Evolutionary conservation across 495 filamentous ascomycete genomes (phyloP).

Genomic region (Hypoxylon lienhwacheense): DNA sequence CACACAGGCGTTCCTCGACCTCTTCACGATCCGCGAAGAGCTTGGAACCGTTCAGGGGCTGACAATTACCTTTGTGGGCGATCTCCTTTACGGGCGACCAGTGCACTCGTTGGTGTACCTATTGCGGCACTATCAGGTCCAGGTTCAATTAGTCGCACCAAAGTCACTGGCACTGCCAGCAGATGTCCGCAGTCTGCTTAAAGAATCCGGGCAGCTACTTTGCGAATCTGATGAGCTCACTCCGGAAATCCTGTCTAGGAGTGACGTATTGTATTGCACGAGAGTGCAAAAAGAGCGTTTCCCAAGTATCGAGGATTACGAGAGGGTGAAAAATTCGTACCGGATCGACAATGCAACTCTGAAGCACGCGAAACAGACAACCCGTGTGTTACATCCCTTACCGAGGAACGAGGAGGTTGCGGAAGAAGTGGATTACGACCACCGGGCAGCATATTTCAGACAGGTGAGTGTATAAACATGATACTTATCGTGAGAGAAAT

Average conservation of each 20-base stretch:
- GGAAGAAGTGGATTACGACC: constrained; percentile 97
- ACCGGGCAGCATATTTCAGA: constrained; percentile 96
- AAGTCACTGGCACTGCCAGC: constrained; percentile 73
- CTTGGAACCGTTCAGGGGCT: constrained; percentile 90
- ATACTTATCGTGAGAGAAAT: constrained; percentile 2
- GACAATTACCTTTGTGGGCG: constrained; percentile 93
- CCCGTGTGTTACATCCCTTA: constrained; percentile 93
- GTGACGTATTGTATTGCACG: constrained; percentile 94
- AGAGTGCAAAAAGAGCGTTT: constrained; percentile 97
- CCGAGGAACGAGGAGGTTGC: constrained; percentile 89
- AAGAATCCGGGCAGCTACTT: constrained; percentile 71
- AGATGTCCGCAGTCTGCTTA: constrained; percentile 69
- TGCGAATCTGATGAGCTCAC: constrained; percentile 76
- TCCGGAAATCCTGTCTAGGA: constrained; percentile 76
- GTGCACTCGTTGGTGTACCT: constrained; percentile 94
- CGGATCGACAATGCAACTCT: constrained; percentile 88
- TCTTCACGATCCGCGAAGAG: constrained; percentile 98
- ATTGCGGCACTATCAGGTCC: constrained; percentile 90
- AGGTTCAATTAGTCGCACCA: constrained; percentile 87
- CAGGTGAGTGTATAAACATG: constrained; percentile 67
- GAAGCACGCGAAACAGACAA: constrained; percentile 85
- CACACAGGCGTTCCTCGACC: constrained; percentile 96
- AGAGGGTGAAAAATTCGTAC: constrained; percentile 82
- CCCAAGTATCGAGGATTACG: constrained; percentile 72
- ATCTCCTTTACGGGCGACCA: constrained; percentile 88